These are phyloP conservation scores for Penicillium sp. DNA, from an alignment of 2,329 filamentous ascomycete genomes.

Conservation along the genomic window DNA sequence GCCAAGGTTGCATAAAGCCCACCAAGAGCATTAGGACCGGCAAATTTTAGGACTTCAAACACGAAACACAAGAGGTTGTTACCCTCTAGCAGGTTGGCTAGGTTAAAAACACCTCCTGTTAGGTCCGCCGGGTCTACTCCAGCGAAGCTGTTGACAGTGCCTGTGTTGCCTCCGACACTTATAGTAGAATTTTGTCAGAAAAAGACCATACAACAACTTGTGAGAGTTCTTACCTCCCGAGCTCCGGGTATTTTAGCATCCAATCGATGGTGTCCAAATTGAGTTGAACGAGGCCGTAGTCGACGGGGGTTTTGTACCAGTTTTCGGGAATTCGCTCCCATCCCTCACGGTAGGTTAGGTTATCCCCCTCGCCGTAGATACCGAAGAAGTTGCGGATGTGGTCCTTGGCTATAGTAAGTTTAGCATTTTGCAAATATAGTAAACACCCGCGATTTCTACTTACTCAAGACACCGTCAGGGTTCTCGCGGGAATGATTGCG, in stretches of 20 bases:
- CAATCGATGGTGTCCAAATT: constrained; percentile 40
- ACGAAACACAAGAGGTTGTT: constrained; percentile 41
- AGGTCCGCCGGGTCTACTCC: constrained; percentile 44
- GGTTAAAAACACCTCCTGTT: constrained; percentile 40
- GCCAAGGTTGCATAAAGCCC: constrained; percentile 29
- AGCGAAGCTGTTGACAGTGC: constrained; percentile 48
- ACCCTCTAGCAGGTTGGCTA: constrained; percentile 34
- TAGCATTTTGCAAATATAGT: not conserved
- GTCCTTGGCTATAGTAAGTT: constrained; percentile 32
- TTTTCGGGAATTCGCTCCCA: constrained; percentile 51
- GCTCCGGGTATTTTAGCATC: constrained; percentile 40
- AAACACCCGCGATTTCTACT: constrained; percentile 8
- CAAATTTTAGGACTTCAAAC: constrained; percentile 32
- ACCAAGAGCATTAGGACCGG: constrained; percentile 30
- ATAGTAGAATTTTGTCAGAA: not conserved
- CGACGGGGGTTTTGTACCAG: constrained; percentile 46
- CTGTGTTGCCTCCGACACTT: constrained; percentile 51
- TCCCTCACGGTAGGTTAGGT: constrained; percentile 44
- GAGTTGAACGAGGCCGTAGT: constrained; percentile 46
- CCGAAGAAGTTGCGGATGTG: constrained; percentile 47
- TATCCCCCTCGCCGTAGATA: constrained; percentile 41
- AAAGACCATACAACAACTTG: too few species aligned
- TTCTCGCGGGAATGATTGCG: constrained; percentile 44
- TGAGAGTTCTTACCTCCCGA: constrained; percentile 27
- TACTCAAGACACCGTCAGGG: constrained; percentile 37